Evolutionary conservation across 495 filamentous ascomycete species (phyloP), one percentile per base, ranked within the genome.

Genomic region (Penicillium macrosclerotiorum): DNA sequence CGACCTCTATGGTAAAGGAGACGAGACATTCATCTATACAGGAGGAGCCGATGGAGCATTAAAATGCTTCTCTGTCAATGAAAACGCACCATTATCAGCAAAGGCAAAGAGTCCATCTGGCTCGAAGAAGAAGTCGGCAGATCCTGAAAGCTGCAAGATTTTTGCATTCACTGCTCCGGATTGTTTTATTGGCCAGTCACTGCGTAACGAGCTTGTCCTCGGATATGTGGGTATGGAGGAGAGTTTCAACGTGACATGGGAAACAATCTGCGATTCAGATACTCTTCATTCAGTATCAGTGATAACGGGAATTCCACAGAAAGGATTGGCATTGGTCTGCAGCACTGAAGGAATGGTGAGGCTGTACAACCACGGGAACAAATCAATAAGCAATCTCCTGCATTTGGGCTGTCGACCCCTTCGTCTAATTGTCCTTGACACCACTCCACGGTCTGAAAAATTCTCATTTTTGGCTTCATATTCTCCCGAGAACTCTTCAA

Each of bases 21-120:
- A 57, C 22, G 47, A 63, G 5, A 60, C 54, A 8, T 38, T 79
- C 0, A 59, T 94, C 47, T 81, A 82, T n/a, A 92, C 86, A 30
- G 93, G 92, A 2, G 93, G 89, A n/a, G 82, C 86, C 14, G 93
- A 98, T 71, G 87, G 90, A 9, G 68, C 69, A 22, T 51, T 79
- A 69, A 78, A 65, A 44, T 59, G 43, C 41, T 60, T 61, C 26
- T 38, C 36, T 23, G 49, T 57, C n/a, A 35, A 46, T 6, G 59
- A 56, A 42, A 16, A 24, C 25, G 23, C 11, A 41, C 17, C 24
- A 41, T 18, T 18, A 40, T 6, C 14, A 22, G 4, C 23, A 23
- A 6, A 26, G 11, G 8, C 25, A 5, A 27, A 52, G 16, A 17
- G 30, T 32, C 3, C 18, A 14, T 27, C n/a, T 8, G 7, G n/a